Base-by-base conservation (phyloP, 2,329 filamentous ascomycete genomes). In the Trichoderma gracile region DNA sequence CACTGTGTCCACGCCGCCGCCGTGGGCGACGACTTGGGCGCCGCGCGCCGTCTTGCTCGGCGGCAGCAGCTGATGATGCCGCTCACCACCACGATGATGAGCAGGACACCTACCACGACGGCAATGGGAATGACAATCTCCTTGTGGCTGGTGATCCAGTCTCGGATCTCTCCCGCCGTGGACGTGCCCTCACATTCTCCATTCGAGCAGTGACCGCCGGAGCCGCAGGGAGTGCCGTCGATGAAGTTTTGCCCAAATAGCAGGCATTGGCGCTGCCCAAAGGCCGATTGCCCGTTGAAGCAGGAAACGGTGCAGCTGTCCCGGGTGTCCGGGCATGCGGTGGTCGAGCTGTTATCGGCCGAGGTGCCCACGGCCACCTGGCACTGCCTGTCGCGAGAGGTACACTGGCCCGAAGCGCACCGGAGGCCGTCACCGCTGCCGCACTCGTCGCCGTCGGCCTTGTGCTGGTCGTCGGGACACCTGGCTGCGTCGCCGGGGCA, bases 361-460 rank as follows among this genome's bases (percentile, higher is more conserved):
- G 90, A 85, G 30, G 84, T 86, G 42, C 92, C 93, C 82, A 97
- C 90, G 54, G 96, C 82, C 12, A 87, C 89, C 76, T 89, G 88
- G 80, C 95, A 99, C 78, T 99, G 95, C 73, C 89, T 84, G 75
- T 97, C 88, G 68, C 95, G 89, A 60, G 90, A 95, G 3, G 95
- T 99, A 77, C 95, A 99, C 77, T 98, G 94, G 14, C 95, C 95
- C 52, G 90, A 93, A 33, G 95, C 92, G 74, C 95, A 99, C 38
- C 85, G 79, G 38, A 98, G 83, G 2, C 85, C 85, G 2, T 74
- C 72, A n/a, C 91, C 91, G 72, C 77, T 73, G 40, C 92, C 92
- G 73, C 95, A 99, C 19, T 78, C 77, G 4, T 85, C 80, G 67
- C 88, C 95, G 74, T 98, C 88, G 0, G 85, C 79, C 55, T 87